These are phyloP conservation scores for Cadophora gregata DNA, from an alignment of 2,329 filamentous ascomycete genomes.

Conservation along the genomic window DNA sequence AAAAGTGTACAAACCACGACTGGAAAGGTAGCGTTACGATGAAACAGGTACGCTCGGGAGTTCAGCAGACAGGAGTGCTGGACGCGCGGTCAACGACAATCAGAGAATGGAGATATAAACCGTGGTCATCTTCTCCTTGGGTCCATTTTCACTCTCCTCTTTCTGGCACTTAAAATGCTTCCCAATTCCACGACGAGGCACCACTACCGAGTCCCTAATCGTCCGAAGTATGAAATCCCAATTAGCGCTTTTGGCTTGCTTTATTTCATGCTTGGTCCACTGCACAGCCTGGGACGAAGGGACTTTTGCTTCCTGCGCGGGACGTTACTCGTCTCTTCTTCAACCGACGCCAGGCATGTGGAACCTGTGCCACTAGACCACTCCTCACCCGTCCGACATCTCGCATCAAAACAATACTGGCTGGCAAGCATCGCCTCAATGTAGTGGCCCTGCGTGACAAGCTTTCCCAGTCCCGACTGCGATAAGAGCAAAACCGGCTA, in stretches of 20 bases:
- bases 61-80: background rate
- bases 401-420: background rate
- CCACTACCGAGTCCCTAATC: background rate
- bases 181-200: background rate
- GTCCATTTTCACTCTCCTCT: background rate
- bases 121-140: background rate
- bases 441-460: constrained; percentile 23
- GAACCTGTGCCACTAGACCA: background rate
- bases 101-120: background rate
- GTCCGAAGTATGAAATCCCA: constrained; percentile 2
- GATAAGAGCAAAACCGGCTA: background rate
- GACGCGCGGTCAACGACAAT: background rate
- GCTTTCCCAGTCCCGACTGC: constrained; percentile 11
- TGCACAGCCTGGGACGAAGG: constrained; percentile 8
- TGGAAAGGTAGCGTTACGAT: constrained; percentile 9
- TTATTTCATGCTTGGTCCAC: background rate
- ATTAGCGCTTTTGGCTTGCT: constrained; percentile 1
- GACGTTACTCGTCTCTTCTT: background rate
- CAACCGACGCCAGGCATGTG: background rate
- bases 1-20: background rate
- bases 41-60: constrained; percentile 12
- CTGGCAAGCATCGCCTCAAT: background rate
- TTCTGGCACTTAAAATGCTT: background rate
- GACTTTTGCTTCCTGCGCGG: constrained; percentile 6
- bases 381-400: background rate